Conservation (phyloP, 345 rosid genomes). For the Rhizophora apiculata region DNA sequence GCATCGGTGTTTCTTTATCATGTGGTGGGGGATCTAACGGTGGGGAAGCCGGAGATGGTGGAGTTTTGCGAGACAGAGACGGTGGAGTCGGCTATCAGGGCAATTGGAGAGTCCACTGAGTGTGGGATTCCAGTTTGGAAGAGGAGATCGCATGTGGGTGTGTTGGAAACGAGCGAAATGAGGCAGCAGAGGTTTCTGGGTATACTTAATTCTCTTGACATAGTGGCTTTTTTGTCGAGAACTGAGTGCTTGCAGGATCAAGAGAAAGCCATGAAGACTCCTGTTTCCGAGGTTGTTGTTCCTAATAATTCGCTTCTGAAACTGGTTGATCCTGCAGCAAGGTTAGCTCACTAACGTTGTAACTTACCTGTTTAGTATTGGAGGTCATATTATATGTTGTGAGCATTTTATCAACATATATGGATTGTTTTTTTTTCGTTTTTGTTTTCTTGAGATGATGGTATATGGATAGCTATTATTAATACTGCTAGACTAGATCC, state of each 20-base stretch:
- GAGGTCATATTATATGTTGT: background rate
- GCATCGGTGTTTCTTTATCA: conserved; percentile 89
- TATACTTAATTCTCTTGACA: conserved; percentile 79
- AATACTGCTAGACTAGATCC: too few relatives aligned
- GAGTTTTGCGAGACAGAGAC: conserved; percentile 86
- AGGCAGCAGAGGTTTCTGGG: conserved; percentile 89
- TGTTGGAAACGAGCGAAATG: conserved; percentile 59
- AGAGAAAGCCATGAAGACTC: conserved; percentile 71
- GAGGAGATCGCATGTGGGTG: conserved; percentile 50
- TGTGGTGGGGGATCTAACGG: conserved; percentile 96
- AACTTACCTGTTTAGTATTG: background rate
- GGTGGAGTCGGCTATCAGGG: conserved; percentile 73
- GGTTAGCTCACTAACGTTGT: conserved; percentile 35
- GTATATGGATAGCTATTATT: too few relatives aligned
- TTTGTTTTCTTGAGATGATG: too few relatives aligned
- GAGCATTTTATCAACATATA: background rate
- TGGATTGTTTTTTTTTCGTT: background rate
- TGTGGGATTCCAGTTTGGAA: conserved; percentile 95
- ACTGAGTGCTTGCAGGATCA: conserved; percentile 76
- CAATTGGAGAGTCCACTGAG: conserved; percentile 84
- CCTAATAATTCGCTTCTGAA: conserved; percentile 59
- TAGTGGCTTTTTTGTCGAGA: conserved; percentile 70
- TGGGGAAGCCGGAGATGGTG: conserved; percentile 91
- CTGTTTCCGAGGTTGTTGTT: conserved; percentile 67
- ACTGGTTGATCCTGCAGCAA: conserved; percentile 91